A percentile compares a stretch with the other conserved stretches of the same genome.
Conservation (phyloP, 257 asterid species). For the Fraxinus quadrangulata region DNA sequence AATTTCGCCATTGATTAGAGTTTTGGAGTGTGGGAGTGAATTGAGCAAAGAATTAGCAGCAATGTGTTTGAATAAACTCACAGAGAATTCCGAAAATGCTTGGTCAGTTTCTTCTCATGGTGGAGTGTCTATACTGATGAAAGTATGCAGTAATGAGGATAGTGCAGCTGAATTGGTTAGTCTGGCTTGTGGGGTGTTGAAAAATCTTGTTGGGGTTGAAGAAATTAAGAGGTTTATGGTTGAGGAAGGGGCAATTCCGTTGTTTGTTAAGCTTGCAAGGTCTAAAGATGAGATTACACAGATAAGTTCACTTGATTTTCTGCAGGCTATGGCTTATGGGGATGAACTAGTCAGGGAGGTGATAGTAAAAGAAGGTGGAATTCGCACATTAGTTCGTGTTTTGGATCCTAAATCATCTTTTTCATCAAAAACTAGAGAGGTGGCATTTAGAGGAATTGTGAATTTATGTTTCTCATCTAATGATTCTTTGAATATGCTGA, state of each 20-base stretch:
- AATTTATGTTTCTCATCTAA: slow-evolving; percentile 51
- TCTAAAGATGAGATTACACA: slow-evolving; percentile 58
- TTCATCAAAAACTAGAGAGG: slow-evolving; percentile 68
- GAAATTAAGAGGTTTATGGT: slow-evolving; percentile 86
- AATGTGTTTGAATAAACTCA: slow-evolving; percentile 75
- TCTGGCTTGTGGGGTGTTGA: slow-evolving; percentile 78
- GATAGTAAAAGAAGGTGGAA: slow-evolving; percentile 68
- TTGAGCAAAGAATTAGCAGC: slow-evolving; percentile 59
- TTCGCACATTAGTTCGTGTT: slow-evolving; percentile 55
- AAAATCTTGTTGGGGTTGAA: slow-evolving; percentile 74
- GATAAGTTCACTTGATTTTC: slow-evolving; percentile 61
- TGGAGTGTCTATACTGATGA: slow-evolving; percentile 75
- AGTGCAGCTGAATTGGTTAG: slow-evolving; percentile 44
- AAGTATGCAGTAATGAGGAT: slow-evolving; percentile 51
- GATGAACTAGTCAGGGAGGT: slow-evolving; percentile 54
- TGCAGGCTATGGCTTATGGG: slow-evolving; percentile 70
- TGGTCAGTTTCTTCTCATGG: slow-evolving; percentile 98
- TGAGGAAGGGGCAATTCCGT: slow-evolving; percentile 72
- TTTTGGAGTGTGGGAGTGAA: slow-evolving; percentile 65
- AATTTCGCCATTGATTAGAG: slow-evolving; percentile 65
- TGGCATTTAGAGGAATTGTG: slow-evolving; percentile 71
- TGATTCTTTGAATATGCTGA: slow-evolving; percentile 39
- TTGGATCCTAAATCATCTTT: slow-evolving; percentile 59
- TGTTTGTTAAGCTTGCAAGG: slow-evolving; percentile 52
- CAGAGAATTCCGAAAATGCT: slow-evolving; percentile 84